Conservation (phyloP, 2,329 filamentous ascomycete genomes). For the Diaporthe vexans region DNA sequence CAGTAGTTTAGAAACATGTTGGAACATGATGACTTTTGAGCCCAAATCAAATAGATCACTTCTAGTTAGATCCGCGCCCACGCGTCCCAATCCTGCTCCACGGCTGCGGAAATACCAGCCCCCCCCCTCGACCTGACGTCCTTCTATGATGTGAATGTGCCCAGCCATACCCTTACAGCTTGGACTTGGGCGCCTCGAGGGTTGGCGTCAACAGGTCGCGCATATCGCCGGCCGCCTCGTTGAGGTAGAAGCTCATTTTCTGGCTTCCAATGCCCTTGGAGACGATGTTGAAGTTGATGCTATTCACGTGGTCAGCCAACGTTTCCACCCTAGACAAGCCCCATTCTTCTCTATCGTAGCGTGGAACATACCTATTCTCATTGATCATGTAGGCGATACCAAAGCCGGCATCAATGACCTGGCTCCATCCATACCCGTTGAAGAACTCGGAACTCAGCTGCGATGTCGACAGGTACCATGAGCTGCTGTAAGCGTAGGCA, state of each 20-base stretch:
- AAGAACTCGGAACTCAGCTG: conserved; percentile 98
- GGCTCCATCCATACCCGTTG: conserved; percentile 99
- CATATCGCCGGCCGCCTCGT: conserved; percentile 92
- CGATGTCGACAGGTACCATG: conserved; percentile 90
- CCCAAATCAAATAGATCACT: not conserved
- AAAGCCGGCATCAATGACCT: conserved; percentile 96
- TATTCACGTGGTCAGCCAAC: conserved; percentile 52
- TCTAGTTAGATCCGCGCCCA: not conserved
- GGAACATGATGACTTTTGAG: conserved; percentile 21
- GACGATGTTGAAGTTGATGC: conserved; percentile 97
- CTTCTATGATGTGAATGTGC: not conserved
- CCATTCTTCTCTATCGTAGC: not conserved
- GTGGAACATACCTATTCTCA: conserved; percentile 81
- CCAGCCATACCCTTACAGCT: conserved; percentile 73
- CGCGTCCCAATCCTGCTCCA: not conserved
- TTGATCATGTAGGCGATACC: conserved; percentile 99
- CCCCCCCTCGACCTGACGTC: conserved; percentile 9
- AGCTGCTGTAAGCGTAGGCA: conserved; percentile 84
- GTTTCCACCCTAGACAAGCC: not conserved
- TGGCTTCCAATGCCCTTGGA: conserved; percentile 92
- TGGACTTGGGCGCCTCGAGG: conserved; percentile 85
- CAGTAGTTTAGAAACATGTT: conserved; percentile 7
- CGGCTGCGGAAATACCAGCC: not conserved
- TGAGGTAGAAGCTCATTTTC: conserved; percentile 95
- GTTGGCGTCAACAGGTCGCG: conserved; percentile 87